phyloP scores from a whole-genome alignment of 1,284 basidiomycete genomes.

The Irpex rosettiformis region DNA sequence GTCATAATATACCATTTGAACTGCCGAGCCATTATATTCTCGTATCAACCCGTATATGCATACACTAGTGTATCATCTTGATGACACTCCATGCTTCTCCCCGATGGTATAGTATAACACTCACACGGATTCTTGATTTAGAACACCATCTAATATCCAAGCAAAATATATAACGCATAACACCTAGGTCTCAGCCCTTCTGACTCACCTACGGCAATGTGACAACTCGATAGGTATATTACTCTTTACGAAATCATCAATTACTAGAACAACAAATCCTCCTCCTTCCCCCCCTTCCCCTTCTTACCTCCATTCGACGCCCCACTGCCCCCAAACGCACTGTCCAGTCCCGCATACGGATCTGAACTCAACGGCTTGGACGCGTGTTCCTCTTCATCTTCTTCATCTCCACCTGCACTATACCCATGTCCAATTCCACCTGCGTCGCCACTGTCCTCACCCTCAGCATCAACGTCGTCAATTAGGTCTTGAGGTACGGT shows the following conservation, averaged over 20 bases:
- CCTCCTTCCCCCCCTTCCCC: slow-evolving; percentile 24
- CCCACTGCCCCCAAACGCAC: slow-evolving; percentile 63
- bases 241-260: too few species aligned
- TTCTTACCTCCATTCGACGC: slow-evolving; percentile 58
- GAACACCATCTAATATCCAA: background rate
- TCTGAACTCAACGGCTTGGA: slow-evolving; percentile 34
- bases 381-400: slow-evolving; percentile 17
- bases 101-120: background rate
- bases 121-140: background rate
- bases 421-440: slow-evolving; percentile 22
- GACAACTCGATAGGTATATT: too few species aligned
- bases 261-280: slow-evolving; percentile 47
- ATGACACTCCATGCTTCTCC: background rate
- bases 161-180: slow-evolving; percentile 3
- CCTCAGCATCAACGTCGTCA: slow-evolving; percentile 15
- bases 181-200: too few species aligned
- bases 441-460: slow-evolving; percentile 24
- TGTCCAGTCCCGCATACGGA: slow-evolving; percentile 73
- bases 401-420: slow-evolving; percentile 23
- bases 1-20: background rate
- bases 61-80: background rate
- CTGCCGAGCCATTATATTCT: background rate
- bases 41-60: too few species aligned
- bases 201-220: too few species aligned
- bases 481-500: slow-evolving; percentile 13